A percentile compares a stretch with the other conserved stretches of the same genome.
These are phyloP conservation scores for Starmerella bombi DNA, from an alignment of 805 yeast species.

Conservation along the genomic window DNA sequence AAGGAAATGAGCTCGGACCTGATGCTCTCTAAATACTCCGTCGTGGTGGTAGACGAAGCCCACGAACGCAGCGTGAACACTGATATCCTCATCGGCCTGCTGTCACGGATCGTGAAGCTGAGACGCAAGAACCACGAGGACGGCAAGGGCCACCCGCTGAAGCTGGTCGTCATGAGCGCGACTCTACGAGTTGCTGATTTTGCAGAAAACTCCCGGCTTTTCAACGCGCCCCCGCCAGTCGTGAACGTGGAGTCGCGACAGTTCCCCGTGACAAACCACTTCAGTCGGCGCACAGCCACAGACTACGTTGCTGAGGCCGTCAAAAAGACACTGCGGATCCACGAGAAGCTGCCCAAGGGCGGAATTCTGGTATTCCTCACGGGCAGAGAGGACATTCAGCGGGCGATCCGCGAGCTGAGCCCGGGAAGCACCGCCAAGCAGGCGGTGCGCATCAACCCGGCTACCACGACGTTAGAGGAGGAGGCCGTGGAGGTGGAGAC, in stretches of 20 bases:
- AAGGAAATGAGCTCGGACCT: slow-evolving; percentile 90
- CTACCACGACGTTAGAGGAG: slow-evolving; percentile 60
- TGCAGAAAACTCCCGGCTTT: slow-evolving; percentile 62
- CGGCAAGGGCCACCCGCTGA: slow-evolving; percentile 43
- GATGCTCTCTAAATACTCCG: slow-evolving; percentile 65
- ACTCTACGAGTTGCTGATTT: slow-evolving; percentile 89
- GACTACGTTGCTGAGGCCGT: slow-evolving; percentile 81
- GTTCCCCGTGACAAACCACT: slow-evolving; percentile 84
- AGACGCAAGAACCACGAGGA: slow-evolving; percentile 33
- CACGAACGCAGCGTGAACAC: slow-evolving; percentile 95
- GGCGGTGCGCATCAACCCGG: slow-evolving; percentile 39
- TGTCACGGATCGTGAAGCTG: slow-evolving; percentile 69
- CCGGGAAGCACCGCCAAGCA: slow-evolving; percentile 32
- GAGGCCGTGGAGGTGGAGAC: slow-evolving; percentile 63
- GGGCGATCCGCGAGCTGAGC: slow-evolving; percentile 59
- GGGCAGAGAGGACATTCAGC: slow-evolving; percentile 83
- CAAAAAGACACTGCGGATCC: slow-evolving; percentile 75
- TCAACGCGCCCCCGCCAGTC: slow-evolving; percentile 67
- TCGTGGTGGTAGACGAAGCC: slow-evolving; percentile 88
- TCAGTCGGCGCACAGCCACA: slow-evolving; percentile 61
- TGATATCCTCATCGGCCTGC: slow-evolving; percentile 87
- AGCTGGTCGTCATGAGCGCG: slow-evolving; percentile 91
- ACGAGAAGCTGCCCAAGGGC: slow-evolving; percentile 76
- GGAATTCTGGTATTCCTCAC: slow-evolving; percentile 85
- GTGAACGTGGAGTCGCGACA: slow-evolving; percentile 86